Base-by-base conservation (phyloP, 352 stramenopile species). In the Thraustochytrium striatum region DNA sequence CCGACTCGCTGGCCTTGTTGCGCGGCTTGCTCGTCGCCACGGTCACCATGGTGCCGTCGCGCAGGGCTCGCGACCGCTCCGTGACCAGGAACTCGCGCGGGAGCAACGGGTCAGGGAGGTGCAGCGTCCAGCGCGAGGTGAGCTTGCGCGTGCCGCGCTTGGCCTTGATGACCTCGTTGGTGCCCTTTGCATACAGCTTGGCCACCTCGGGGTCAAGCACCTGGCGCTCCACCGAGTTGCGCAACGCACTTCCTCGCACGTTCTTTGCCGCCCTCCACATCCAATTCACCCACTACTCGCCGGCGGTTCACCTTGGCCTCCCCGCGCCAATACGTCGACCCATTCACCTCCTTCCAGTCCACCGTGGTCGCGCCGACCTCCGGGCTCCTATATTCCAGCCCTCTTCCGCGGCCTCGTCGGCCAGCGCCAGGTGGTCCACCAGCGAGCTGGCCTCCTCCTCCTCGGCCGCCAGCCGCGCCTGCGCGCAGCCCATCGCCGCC, bases 351-450 rank as follows among this genome's bases (percentile, higher is more conserved):
- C n/a, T 16, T 9, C 11, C 21, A 8, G 3, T 41, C 16, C 32
- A 75, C 3, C 65, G 25, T 72, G 41, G 65, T 75, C 7, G 41
- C 65, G 0, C 65, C 65, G 30, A 61, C 65, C 35, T 61, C 8
- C 0, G 28, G 19, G n/a, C 65, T 61, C 11, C 19, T 16, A 5
- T 43, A 44, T 9, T 75, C 50, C 11, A 13, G 13, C 65, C 65
- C 65, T n/a, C 52, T n/a, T n/a, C 44, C 11, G 21, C 61, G 3
- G 61, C 65, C 21, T 75, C 65, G 16, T 25, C 9, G 19, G 32
- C 43, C 41, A 61, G n/a, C 43, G 35, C 39, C 30, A 75, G 32
- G 16, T 55, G 52, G 36, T 52, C 19, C 25, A 53, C 59, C 36
- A 70, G 0, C 35, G 53, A 70, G n/a, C 2, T 38, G 13, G 25